Evolutionary conservation across 2,329 filamentous ascomycete genomes (phyloP).

Genomic region (Fusarium sp.): DNA sequence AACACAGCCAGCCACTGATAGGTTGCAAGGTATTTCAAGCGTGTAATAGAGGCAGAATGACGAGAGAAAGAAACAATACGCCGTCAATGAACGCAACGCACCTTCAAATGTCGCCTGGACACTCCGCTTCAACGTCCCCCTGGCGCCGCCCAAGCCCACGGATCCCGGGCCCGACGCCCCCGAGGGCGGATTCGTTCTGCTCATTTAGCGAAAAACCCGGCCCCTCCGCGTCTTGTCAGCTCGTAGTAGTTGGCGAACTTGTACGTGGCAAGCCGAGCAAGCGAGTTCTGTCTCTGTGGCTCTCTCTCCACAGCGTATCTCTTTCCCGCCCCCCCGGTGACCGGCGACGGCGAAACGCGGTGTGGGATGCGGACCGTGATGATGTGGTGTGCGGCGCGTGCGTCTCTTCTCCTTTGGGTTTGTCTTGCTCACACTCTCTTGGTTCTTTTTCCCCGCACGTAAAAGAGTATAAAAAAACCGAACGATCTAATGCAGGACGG

Average conservation of each 20-base stretch:
- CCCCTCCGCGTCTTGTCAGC: slow-evolving; percentile 10
- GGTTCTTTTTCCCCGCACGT: slow-evolving; percentile 15
- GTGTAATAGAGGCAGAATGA: neutral
- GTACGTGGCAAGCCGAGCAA: neutral
- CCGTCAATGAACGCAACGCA: slow-evolving; percentile 49
- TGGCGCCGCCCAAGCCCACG: slow-evolving; percentile 53
- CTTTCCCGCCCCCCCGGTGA: neutral
- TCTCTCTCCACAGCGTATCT: slow-evolving; percentile 3
- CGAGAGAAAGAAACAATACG: neutral
- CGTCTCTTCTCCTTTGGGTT: neutral
- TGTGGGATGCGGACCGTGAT: neutral
- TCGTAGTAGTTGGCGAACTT: neutral
- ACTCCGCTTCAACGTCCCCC: slow-evolving; percentile 64
- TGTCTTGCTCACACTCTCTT: neutral
- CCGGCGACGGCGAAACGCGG: slow-evolving; percentile 7
- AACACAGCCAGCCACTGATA: neutral
- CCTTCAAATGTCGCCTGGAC: slow-evolving; percentile 73
- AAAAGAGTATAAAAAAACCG: neutral
- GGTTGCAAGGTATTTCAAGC: neutral
- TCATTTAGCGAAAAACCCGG: slow-evolving; percentile 53
- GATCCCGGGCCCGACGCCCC: slow-evolving; percentile 63
- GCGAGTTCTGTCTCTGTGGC: neutral
- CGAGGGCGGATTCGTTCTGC: slow-evolving; percentile 66
- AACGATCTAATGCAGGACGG: slow-evolving; percentile 14
- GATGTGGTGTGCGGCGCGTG: neutral